phyloP scores from a whole-genome alignment of 129 eudicot species.

The Calendula officinalis region DNA sequence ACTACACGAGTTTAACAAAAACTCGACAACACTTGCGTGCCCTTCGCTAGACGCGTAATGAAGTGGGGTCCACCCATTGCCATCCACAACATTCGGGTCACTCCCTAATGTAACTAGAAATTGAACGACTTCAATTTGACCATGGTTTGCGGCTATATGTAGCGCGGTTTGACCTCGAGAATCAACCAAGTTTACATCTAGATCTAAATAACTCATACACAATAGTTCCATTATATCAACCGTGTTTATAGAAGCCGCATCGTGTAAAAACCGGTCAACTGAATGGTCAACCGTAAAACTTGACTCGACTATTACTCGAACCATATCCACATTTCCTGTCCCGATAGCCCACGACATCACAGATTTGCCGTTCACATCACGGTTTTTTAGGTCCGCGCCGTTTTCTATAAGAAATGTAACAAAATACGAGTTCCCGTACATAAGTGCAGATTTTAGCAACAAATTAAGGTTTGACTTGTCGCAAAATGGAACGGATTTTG shows the following conservation, averaged over 20 bases:
- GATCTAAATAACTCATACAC: conserved; percentile 49
- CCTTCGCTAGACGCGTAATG: conserved; percentile 56
- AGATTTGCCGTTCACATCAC: conserved; percentile 33
- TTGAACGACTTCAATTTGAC: conserved; percentile 43
- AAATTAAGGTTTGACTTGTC: conserved; percentile 30
- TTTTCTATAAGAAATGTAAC: conserved; percentile 40
- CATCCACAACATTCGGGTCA: conserved; percentile 44
- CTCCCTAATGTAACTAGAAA: conserved; percentile 61
- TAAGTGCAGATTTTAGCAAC: conserved; percentile 41
- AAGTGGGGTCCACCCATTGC: conserved; percentile 52
- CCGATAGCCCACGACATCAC: conserved; percentile 49
- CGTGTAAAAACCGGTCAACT: conserved; percentile 48
- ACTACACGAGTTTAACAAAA: conserved; percentile 36
- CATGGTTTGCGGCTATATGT: conserved; percentile 50
- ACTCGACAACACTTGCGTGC: conserved; percentile 42
- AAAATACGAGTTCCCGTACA: conserved; percentile 31
- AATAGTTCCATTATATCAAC: conserved; percentile 57
- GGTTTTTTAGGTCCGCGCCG: conserved; percentile 44
- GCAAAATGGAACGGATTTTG: conserved; percentile 45
- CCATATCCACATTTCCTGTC: conserved; percentile 42
- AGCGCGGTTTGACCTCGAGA: conserved; percentile 53
- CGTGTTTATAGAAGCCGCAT: conserved; percentile 42
- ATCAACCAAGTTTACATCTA: conserved; percentile 50
- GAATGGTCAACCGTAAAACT: conserved; percentile 42
- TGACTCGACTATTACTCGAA: conserved; percentile 43